Evolutionary conservation across 2,329 filamentous ascomycete species (phyloP), one percentile per base, ranked within the genome.

Genomic region (Colletotrichum tabaci): DNA sequence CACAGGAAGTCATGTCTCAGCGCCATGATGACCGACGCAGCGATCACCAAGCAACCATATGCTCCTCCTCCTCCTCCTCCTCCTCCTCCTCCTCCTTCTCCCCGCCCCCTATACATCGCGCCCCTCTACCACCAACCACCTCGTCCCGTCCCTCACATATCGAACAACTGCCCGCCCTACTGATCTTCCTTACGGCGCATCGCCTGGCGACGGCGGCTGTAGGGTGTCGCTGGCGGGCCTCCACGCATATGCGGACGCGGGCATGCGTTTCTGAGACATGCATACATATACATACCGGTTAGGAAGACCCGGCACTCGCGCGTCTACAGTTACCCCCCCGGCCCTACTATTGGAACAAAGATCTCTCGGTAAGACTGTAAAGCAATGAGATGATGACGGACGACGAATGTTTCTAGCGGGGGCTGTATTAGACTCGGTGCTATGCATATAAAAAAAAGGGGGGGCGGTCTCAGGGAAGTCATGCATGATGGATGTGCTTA

Each of bases 181-280:
- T 42, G 60, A 62, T 53, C 60, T 46, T 40, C 60, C 60, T 62
- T 35, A 52, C 47, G 26, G 35, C n/a, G 13, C 44, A 15, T 61
- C 42, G 3, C 26, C 23, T 61, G 49, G 46, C 46, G 30, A 38
- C 35, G 35, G 8, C 8, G 35, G 8, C 9, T 35, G 30, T 38
- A n/a, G 30, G 18, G 30, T 42, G 30, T 46, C 44, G 15, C 35
- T 35, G 44, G 49, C 15, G 30, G 42, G 23, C 15, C 13, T 15
- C 30, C 23, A 26, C 47, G 58, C 58, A 23, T 61, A 42, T 62
- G 46, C 60, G 26, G 58, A 52, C n/a, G 46, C 30, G n/a, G 47
- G 10, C 38, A 35, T 13, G 47, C 44, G 61, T 53, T 21, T 44
- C 35, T 62, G 44, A 38, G 35, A 44, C 49, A 53, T 53, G 47